Percentiles rank a stretch among this genome's conserved stretches.
Conservation (phyloP, 805 yeast genomes). For the Lachancea sp. region DNA sequence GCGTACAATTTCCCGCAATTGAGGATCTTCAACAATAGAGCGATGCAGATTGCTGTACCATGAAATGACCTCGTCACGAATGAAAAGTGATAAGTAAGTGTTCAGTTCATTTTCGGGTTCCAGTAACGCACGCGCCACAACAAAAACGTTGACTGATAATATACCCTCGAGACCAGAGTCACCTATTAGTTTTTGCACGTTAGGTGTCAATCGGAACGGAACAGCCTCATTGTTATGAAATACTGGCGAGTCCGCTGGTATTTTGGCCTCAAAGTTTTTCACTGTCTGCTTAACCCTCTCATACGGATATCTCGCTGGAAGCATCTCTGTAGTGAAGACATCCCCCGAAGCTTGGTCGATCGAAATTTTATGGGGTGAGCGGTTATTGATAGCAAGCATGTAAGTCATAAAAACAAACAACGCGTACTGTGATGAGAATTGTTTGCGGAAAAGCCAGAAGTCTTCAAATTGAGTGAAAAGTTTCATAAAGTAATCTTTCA, state of each 20-base stretch:
- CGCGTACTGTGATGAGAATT: conserved; percentile 91
- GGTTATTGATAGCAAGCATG: conserved; percentile 86
- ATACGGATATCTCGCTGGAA: conserved; percentile 72
- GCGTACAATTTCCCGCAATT: conserved; percentile 77
- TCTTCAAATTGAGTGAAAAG: conserved; percentile 78
- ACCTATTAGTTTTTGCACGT: conserved; percentile 88
- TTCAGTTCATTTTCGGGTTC: conserved; percentile 91
- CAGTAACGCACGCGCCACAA: conserved; percentile 79
- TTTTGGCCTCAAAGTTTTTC: conserved; percentile 32
- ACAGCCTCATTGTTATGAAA: conserved; percentile 89
- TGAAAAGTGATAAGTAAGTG: conserved; percentile 86
- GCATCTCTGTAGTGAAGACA: conserved; percentile 92
- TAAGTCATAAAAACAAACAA: conserved; percentile 87
- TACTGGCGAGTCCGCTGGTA: conserved; percentile 55
- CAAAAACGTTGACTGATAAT: conserved; percentile 74
- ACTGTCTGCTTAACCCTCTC: conserved; percentile 36
- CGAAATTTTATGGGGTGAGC: conserved; percentile 91
- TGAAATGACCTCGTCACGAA: conserved; percentile 89
- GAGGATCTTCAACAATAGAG: conserved; percentile 76
- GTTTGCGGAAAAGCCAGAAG: conserved; percentile 95
- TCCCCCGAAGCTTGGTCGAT: conserved; percentile 76
- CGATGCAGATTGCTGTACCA: conserved; percentile 90
- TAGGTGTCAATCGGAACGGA: conserved; percentile 95
- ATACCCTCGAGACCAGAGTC: conserved; percentile 92
- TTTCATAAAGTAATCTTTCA: conserved; percentile 69